Evolutionary conservation across 768 basidiomycete genomes (phyloP).

Genomic region (Kwoniella newhampshirensis): DNA sequence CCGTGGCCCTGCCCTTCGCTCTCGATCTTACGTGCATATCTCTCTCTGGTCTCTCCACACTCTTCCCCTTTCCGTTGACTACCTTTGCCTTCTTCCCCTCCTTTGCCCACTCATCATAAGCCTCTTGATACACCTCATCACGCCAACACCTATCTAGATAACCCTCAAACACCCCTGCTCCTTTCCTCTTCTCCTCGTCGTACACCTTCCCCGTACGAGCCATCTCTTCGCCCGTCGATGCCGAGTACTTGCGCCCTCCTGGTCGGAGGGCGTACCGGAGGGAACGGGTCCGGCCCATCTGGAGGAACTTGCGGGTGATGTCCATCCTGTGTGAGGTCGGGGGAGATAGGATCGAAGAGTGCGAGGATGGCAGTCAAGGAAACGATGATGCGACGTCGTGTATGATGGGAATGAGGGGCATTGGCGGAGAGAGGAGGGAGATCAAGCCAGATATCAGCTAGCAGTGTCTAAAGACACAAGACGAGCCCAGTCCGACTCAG

Average conservation of each 20-base stretch:
- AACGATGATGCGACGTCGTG: too few species aligned
- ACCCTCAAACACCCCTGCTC: slow-evolving; percentile 40
- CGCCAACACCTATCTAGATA: slow-evolving; percentile 37
- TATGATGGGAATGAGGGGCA: too few species aligned
- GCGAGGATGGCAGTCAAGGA: neutral
- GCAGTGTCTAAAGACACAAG: too few species aligned
- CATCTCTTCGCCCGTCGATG: slow-evolving; percentile 28
- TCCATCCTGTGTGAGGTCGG: slow-evolving; percentile 37
- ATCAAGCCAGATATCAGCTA: neutral
- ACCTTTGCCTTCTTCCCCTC: slow-evolving; percentile 9
- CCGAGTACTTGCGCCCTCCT: slow-evolving; percentile 45
- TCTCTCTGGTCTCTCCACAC: neutral
- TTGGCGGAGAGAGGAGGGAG: neutral
- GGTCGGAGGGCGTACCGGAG: slow-evolving; percentile 48
- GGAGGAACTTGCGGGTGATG: slow-evolving; percentile 49
- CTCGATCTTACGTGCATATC: neutral
- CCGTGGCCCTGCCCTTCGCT: slow-evolving; percentile 1
- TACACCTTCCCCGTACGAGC: slow-evolving; percentile 44
- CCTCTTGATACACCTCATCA: slow-evolving; percentile 35
- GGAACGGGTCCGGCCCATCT: slow-evolving; percentile 51
- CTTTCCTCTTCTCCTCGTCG: slow-evolving; percentile 45
- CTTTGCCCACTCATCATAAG: slow-evolving; percentile 33
- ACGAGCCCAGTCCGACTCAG: neutral
- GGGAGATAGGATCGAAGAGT: neutral
- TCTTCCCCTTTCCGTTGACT: neutral